A percentile compares a stretch with the other conserved stretches of the same genome.
These are phyloP conservation scores for Ceratobasidium sp. DNA, from an alignment of 1,284 basidiomycete species.

Conservation along the genomic window DNA sequence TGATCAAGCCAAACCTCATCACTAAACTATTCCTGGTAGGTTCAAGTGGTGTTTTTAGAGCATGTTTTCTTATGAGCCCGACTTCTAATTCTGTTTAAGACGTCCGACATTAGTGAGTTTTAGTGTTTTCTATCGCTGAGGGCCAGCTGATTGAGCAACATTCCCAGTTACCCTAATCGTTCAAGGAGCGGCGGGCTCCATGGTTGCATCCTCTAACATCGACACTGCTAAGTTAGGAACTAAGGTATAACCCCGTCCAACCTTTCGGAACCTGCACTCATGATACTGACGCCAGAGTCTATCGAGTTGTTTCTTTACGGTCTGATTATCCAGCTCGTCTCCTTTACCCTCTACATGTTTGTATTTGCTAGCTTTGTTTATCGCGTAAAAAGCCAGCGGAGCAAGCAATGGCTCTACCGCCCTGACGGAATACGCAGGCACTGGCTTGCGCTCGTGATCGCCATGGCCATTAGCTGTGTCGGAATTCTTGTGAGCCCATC, in stretches of 20 bases:
- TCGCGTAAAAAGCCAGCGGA: slow-evolving; percentile 51
- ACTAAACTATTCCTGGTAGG: slow-evolving; percentile 24
- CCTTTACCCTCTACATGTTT: slow-evolving; percentile 56
- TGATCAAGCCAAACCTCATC: slow-evolving; percentile 7
- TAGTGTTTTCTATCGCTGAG: not conserved
- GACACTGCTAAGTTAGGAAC: not conserved
- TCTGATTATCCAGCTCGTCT: slow-evolving; percentile 54
- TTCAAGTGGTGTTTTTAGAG: not conserved
- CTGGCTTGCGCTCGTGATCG: slow-evolving; percentile 54
- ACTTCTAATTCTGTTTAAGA: not conserved
- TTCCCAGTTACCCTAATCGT: slow-evolving; percentile 23
- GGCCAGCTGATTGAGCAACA: not conserved
- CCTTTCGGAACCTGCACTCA: not conserved
- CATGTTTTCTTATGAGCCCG: not conserved
- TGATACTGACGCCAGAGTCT: too few species aligned
- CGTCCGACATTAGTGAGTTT: slow-evolving; percentile 12
- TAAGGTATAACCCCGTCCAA: not conserved
- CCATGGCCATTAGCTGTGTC: slow-evolving; percentile 54
- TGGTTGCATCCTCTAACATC: not conserved
- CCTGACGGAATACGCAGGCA: slow-evolving; percentile 36
- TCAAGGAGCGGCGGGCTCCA: not conserved
- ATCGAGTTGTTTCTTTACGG: slow-evolving; percentile 54
- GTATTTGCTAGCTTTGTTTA: slow-evolving; percentile 56
- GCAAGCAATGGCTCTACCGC: slow-evolving; percentile 26
- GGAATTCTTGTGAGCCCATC: slow-evolving; percentile 50